Evolutionary conservation across 108 stramenopile genomes (phyloP).

Genomic region (Craspedostauros australis): DNA sequence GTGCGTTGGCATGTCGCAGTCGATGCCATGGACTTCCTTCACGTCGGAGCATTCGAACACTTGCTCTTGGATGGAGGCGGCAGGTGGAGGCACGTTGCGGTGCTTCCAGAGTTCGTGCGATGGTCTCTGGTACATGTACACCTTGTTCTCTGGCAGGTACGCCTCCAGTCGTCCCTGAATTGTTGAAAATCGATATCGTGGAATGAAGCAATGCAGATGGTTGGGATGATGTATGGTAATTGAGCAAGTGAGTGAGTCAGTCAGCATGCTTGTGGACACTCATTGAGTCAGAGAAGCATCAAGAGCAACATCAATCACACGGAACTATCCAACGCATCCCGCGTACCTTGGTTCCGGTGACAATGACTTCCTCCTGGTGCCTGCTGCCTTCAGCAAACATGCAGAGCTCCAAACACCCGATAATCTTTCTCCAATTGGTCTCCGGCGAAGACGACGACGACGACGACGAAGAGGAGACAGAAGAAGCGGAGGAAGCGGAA

Average conservation of each 20-base stretch:
- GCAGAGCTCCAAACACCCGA: slow-evolving; percentile 77
- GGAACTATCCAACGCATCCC: no score
- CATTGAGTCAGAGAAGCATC: no score
- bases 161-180: slow-evolving; percentile 68
- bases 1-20: slow-evolving; percentile 67
- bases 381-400: slow-evolving; percentile 83
- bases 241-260: not conserved
- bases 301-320: no score
- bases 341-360: slow-evolving; percentile 68
- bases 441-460: no score
- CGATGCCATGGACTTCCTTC: slow-evolving; percentile 50
- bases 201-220: not conserved
- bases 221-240: not conserved
- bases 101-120: slow-evolving; percentile 49
- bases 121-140: slow-evolving; percentile 64
- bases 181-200: not conserved
- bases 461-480: no score
- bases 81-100: slow-evolving; percentile 65
- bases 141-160: slow-evolving; percentile 83
- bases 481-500: no score
- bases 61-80: slow-evolving; percentile 35
- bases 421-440: slow-evolving; percentile 13
- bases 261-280: not conserved
- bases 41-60: slow-evolving; percentile 76
- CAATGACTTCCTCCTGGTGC: slow-evolving; percentile 86